A percentile compares a stretch with the other conserved stretches of the same genome.
Conservation (phyloP, 139 green algal species). For the Gonium pectorale region DNA sequence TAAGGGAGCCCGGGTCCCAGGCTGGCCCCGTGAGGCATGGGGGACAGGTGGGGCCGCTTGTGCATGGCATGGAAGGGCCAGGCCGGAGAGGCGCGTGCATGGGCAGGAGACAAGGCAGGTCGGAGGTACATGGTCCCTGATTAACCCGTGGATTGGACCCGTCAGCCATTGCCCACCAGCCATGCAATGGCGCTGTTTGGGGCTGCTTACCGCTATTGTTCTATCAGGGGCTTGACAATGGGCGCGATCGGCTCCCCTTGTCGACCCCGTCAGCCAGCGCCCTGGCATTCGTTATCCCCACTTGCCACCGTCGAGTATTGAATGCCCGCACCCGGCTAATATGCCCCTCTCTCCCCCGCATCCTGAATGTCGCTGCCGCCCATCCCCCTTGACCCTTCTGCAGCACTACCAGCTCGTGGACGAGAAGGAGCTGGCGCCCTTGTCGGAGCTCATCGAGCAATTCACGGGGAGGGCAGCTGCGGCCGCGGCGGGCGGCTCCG, state of each 20-base stretch:
- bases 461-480: constrained; percentile 68
- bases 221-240: too few species aligned
- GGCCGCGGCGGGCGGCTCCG: too few species aligned
- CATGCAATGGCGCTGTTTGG: too few species aligned
- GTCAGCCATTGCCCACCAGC: neutral
- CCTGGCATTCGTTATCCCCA: neutral
- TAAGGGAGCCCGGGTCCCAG: constrained; percentile 28
- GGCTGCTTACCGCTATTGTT: too few species aligned
- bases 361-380: too few species aligned
- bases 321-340: neutral
- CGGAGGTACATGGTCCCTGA: neutral
- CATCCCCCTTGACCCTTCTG: too few species aligned
- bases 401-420: constrained; percentile 92
- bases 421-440: constrained; percentile 91
- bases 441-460: constrained; percentile 95
- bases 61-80: neutral
- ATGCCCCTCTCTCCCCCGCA: neutral
- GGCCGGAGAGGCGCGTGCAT: too few species aligned
- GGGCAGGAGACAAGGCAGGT: neutral
- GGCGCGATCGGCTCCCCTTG: neutral
- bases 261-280: neutral
- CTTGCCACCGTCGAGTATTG: neutral
- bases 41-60: neutral
- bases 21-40: neutral
- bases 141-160: neutral